Base-by-base conservation (phyloP, 768 basidiomycete genomes). In the Serendipita vermifera region DNA sequence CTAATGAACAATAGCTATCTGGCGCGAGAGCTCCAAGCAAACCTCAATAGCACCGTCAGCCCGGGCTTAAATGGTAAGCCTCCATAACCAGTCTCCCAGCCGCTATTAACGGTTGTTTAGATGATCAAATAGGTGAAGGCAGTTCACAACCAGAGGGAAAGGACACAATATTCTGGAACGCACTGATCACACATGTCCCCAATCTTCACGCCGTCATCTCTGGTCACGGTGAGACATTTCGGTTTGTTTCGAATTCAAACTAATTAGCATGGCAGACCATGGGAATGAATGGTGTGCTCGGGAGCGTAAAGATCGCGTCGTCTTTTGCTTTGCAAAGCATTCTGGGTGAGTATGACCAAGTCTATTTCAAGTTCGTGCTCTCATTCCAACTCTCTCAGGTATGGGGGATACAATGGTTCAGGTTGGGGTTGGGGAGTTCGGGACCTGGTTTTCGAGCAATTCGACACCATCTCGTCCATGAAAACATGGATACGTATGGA, bases 231-330 rank as follows among this genome's bases (percentile, higher is more conserved):
- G 58, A 33, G 68, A 63, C 2, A 29, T 41, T 9, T 11, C 38
- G 17, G 5, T 26, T 17, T 56, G 26, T 22, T 17, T 43, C 54
- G 24, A 3, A 24, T 40, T 36, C 29, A 31, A 35, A 9, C 22
- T 32, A 15, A 58, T 11, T 14, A 36, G 20, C 26, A 32, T 60
- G 33, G 33, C 59, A 83, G 85, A 83, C 64, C 85, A 87, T 60
- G 85, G 85, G 1, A 75, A 87, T 57, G 83, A 86, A 64, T 87
- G 85, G 85, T 87, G 85, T 59, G 76, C 77, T 5, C 77, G 82
- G 15, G 82, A 85, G 58, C 75, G 75, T 1, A 73, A 72, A 3
- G 78, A 79, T 59, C 69, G 77, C 36, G 74, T 83, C 6, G 75
- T 83, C 0, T 85, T 86, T 65, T 88, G 85, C 64, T 88, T 87